Evolutionary conservation across 352 stramenopile genomes (phyloP), one percentile per base, ranked within the genome.

Genomic region (Phytophthora cactorum): DNA sequence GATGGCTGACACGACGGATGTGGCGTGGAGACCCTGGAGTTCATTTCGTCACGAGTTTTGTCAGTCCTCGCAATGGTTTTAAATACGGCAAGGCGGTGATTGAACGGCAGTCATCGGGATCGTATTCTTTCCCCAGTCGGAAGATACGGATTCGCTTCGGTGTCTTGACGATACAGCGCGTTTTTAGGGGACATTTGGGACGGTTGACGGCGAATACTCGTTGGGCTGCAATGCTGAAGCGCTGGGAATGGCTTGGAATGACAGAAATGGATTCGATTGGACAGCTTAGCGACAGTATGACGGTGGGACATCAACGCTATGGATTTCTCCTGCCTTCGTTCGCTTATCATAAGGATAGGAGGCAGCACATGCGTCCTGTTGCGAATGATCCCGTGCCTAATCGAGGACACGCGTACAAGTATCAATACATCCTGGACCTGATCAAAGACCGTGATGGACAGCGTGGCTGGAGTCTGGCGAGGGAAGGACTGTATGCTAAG

Each of bases 241-340:
- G 82, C 17, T 94, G 86, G 86, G 74, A 92, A 59, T 94, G 86
- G 86, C 73, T 94, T 46, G 73, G 77, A 7, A 77, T 92, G 14
- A 72, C 62, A 8, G 45, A 66, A 6, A 75, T 46, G 14, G 62
- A 77, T 50, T 64, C 52, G 12, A 78, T 46, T 15, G 66, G 70
- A 4, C 52, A 73, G 17, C 78, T 71, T 38, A 82, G 61, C 31
- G 81, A 91, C 53, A 82, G 73, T 28, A 82, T 91, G 79, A 78
- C 66, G 6, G 68, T 89, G 2, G 81, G 81, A 1, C 78, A 80
- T 12, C 60, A 83, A 44, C 75, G 74, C 4, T 90, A 92, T 49
- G 80, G 74, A n/a, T 80, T 88, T 31, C 15, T 89, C 1, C 63
- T 90, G 15, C 77, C 81, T n/a, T 84, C 80, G 1, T 69, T 77